Conservation (phyloP, 306 rosid species). For the Castanea mollissima region DNA sequence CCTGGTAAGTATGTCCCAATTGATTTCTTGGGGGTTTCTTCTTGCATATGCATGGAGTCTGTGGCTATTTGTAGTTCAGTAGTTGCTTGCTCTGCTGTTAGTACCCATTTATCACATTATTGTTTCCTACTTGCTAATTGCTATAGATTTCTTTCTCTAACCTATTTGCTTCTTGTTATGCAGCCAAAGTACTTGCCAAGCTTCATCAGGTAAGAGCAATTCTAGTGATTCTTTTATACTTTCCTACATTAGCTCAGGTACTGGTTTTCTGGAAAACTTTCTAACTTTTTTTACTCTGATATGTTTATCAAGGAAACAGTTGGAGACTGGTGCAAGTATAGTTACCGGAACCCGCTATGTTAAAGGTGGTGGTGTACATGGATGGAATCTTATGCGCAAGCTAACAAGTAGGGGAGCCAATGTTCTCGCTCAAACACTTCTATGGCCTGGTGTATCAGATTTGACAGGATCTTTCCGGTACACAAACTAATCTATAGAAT, state of each 20-base stretch:
- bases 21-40: not conserved
- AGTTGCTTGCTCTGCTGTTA: not conserved
- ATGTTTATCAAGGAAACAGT: slow-evolving; percentile 55
- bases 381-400: slow-evolving; percentile 99
- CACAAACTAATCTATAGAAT: slow-evolving; percentile 15
- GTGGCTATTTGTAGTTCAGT: not conserved
- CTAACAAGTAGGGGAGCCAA: slow-evolving; percentile 98
- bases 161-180: slow-evolving; percentile 27
- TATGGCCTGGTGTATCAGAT: slow-evolving; percentile 98
- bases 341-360: slow-evolving; percentile 97
- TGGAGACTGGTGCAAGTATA: slow-evolving; percentile 81
- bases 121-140: not conserved
- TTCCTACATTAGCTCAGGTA: slow-evolving; percentile 2
- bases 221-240: slow-evolving; percentile 11
- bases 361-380: slow-evolving; percentile 93
- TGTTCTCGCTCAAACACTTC: slow-evolving; percentile 93
- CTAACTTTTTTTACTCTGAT: not conserved
- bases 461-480: slow-evolving; percentile 97
- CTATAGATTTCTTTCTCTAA: slow-evolving; percentile 22
- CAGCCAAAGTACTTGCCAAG: slow-evolving; percentile 96
- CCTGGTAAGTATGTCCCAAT: not conserved
- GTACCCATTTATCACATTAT: not conserved
- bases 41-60: not conserved
- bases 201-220: slow-evolving; percentile 62
- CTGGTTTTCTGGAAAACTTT: not conserved